Base-by-base conservation (phyloP, 495 filamentous ascomycete genomes). In the Melanomma pulvis-pyrius region DNA sequence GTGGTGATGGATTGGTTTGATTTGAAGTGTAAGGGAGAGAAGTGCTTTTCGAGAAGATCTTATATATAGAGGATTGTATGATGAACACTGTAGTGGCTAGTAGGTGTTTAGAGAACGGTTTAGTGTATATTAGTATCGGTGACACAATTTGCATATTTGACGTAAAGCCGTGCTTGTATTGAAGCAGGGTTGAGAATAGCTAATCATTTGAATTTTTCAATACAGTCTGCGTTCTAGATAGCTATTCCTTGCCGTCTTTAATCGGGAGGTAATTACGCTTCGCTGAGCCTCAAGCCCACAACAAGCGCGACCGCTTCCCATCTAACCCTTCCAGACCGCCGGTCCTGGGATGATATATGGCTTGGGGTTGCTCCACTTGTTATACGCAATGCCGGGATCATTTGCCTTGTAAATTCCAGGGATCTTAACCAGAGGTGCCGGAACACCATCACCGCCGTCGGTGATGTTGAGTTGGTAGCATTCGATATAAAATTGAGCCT, bases 1-100 rank as follows among this genome's bases (percentile, higher is more conserved):
- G 47, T 58, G 48, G 69, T 68, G 26, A 61, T 72, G 69, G 51
- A 64, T n/a, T 72, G 28, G 15, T 72, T 72, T 50, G 69, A 68
- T 51, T 39, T 72, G 36, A 65, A 48, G 26, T 72, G 69, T 34
- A 68, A 39, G 11, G 29, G 34, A 9, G 54, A n/a, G 17, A 57
- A 22, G 1, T 68, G 63, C 56, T 66, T 29, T 47, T 66, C 63
- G 19, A 66, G 63, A 56, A 52, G 21, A 25, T 58, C 54, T 12
- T 24, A 15, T 3, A 1, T 17, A 25, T 24, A 25, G 48, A 41
- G 34, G 34, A n/a, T n/a, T n/a, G n/a, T n/a, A n/a, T n/a, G n/a
- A n/a, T n/a, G n/a, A n/a, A n/a, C n/a, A n/a, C n/a, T n/a, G n/a
- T n/a, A n/a, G n/a, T n/a, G n/a, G n/a, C n/a, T n/a, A n/a, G n/a